Conservation (phyloP, 2,329 filamentous ascomycete genomes). For the Daldinia eschscholtzii region DNA sequence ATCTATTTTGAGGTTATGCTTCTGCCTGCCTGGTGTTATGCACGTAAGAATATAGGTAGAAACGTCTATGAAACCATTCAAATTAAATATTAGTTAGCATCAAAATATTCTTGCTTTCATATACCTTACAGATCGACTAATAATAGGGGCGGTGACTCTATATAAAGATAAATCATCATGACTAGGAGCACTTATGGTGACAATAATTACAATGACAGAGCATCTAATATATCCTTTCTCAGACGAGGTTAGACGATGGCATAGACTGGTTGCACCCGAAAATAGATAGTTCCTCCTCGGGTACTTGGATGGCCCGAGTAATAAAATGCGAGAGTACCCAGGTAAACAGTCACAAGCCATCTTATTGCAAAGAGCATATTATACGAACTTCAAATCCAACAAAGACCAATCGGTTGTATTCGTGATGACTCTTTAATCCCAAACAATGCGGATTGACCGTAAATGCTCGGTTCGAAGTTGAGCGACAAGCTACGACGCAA, state of each 20-base stretch:
- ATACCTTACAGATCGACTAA: neutral
- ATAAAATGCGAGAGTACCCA: neutral
- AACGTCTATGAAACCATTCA: neutral
- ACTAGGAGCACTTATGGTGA: neutral
- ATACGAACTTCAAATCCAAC: too few relatives aligned
- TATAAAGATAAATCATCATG: neutral
- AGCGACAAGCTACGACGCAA: too few relatives aligned
- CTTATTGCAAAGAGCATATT: too few relatives aligned
- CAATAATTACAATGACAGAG: neutral
- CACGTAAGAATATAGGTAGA: conserved; percentile 8
- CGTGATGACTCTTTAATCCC: too few relatives aligned
- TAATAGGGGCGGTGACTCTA: neutral
- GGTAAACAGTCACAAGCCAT: neutral
- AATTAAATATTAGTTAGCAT: neutral
- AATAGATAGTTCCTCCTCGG: neutral
- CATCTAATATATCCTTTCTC: neutral
- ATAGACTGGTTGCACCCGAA: neutral
- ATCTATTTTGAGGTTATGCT: conserved; percentile 1
- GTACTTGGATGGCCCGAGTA: neutral
- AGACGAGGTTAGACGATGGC: neutral
- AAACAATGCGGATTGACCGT: neutral
- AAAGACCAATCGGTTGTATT: neutral
- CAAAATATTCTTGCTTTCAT: neutral
- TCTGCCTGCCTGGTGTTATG: neutral
- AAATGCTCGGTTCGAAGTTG: neutral